Base-by-base conservation (phyloP, 495 filamentous ascomycete genomes). In the Lophiostoma macrostomum region DNA sequence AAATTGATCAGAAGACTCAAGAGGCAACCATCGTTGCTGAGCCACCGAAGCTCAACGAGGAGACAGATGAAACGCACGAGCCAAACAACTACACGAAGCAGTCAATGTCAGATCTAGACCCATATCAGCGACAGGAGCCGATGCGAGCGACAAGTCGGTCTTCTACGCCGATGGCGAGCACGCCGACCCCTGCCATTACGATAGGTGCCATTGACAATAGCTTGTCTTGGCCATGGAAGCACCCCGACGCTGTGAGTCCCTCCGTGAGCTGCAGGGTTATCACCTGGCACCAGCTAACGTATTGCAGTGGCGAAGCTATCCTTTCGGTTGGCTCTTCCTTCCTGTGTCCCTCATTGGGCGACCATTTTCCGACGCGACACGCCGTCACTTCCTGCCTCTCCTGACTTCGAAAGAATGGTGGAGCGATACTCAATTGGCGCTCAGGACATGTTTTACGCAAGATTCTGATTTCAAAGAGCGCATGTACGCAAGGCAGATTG, bases 201-300 rank as follows among this genome's bases (percentile, higher is more conserved):
- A 78, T 98, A 53, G 93, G 93, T 20, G 93, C 93, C 47, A 98
- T 98, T 59, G 93, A 98, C 67, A 98, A 98, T 67, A 96, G 90
- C 60, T 65, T 98, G 45, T 97, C 93, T 6, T 98, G 94, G 88
- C 93, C 93, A 8, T 98, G 93, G 93, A 98, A 98, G 68, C 93
- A 98, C 61, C 93, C 93, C 0, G 93, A 98, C 74, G 91, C 93
- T 42, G 81, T 85, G 76, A 68, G 80, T 71, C 16, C n/a, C 7
- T 29, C 8, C 22, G 37, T 5, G 10, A 25, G 22, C 4, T 18
- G 25, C 20, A 11, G n/a, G n/a, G n/a, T n/a, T 39, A 16, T 29
- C 22, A 24, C 18, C 34, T 13, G n/a, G 24, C 42, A 16, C 22
- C 25, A 48, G 25, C 63, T 54, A 60, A 43, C 24, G 28, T 49